Conservation (phyloP, 2,329 filamentous ascomycete species). For the Cladosporium colombiae region DNA sequence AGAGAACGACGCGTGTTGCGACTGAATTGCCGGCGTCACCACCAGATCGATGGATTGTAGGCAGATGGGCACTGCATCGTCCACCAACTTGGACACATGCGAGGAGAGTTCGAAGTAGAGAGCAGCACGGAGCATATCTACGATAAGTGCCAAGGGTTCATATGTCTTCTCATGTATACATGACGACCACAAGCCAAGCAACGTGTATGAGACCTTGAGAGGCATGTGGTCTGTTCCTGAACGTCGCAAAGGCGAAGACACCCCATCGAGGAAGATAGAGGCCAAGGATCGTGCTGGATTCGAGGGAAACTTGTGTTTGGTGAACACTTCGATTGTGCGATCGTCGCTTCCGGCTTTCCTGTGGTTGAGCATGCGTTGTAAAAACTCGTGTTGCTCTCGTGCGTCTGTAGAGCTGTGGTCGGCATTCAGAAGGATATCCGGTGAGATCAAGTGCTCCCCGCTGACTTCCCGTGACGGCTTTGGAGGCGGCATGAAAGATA, state of each 20-base stretch:
- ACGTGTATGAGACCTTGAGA: conserved; percentile 62
- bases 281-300: conserved; percentile 63
- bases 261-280: conserved; percentile 65
- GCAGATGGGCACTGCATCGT: conserved; percentile 53
- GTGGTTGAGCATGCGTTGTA: conserved; percentile 67
- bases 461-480: conserved; percentile 7
- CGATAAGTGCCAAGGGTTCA: conserved; percentile 64
- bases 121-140: conserved; percentile 65
- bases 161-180: conserved; percentile 66
- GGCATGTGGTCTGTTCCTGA: conserved; percentile 48
- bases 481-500: conserved; percentile 33
- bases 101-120: conserved; percentile 62
- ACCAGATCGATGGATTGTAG: conserved; percentile 56
- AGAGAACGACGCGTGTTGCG: conserved; percentile 35
- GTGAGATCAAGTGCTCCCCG: conserved; percentile 2
- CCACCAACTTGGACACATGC: conserved; percentile 61
- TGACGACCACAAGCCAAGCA: conserved; percentile 68
- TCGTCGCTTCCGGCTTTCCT: conserved; percentile 56
- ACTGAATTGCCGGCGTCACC: conserved; percentile 49
- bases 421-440: neutral
- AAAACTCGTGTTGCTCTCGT: conserved; percentile 38
- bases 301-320: conserved; percentile 66
- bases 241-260: conserved; percentile 46
- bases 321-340: conserved; percentile 67
- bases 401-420: neutral